Evolutionary conservation across 2,329 filamentous ascomycete species (phyloP).

Genomic region (Paraconiothyrium brasiliense): DNA sequence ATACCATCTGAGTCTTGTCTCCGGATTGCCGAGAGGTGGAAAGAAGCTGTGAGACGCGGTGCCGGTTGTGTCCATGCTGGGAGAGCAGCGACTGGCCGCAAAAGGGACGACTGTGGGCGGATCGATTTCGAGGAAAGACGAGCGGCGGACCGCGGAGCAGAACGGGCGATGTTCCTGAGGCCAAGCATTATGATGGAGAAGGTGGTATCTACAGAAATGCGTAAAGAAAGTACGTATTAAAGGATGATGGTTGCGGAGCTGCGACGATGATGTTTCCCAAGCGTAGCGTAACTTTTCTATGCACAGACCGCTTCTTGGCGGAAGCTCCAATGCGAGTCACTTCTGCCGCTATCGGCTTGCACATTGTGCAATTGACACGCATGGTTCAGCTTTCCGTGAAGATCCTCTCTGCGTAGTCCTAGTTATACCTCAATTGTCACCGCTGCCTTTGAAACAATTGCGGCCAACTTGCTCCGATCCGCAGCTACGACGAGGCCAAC

Average conservation of each 20-base stretch:
- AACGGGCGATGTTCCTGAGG: conserved; percentile 56
- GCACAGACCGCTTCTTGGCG: conserved; percentile 10
- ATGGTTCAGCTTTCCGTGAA: not conserved
- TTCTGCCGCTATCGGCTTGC: conserved; percentile 26
- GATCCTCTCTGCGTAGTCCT: not conserved
- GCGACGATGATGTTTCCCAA: conserved; percentile 17
- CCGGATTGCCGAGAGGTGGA: conserved; percentile 54
- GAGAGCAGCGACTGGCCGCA: conserved; percentile 46
- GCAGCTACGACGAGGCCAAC: not conserved
- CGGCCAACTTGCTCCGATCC: not conserved
- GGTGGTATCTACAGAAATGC: conserved; percentile 17
- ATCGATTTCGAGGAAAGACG: conserved; percentile 52
- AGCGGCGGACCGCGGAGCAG: conserved; percentile 54
- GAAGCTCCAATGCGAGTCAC: conserved; percentile 20
- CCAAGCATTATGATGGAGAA: conserved; percentile 53
- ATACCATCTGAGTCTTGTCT: conserved; percentile 45
- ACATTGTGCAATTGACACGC: not conserved
- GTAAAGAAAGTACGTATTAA: conserved; percentile 3
- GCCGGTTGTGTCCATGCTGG: conserved; percentile 43
- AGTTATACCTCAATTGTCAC: not conserved
- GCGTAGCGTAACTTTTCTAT: conserved; percentile 10
- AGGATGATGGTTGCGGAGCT: conserved; percentile 14
- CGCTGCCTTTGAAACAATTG: not conserved
- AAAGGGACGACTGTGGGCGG: conserved; percentile 46
- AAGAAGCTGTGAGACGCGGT: conserved; percentile 50